Percentiles rank a stretch among this genome's conserved stretches.
Conservation (phyloP, 176 grass and related monocot species). For the Dactylis glomerata region DNA sequence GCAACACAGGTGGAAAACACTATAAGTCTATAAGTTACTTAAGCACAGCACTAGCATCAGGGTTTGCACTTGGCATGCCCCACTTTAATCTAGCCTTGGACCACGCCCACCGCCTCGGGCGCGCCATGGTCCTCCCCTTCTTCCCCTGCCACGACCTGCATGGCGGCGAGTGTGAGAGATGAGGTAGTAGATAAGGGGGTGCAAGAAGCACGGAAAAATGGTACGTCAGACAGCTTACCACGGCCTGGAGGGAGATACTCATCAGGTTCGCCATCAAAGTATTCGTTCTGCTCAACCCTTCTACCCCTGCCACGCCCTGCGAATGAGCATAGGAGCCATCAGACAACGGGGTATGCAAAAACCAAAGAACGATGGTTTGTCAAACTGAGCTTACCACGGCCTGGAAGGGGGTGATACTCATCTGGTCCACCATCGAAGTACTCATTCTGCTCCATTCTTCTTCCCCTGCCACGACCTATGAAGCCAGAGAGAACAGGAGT, state of each 20-base stretch:
- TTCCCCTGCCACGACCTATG: conserved; percentile 38
- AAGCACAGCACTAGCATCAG: conserved; percentile 24
- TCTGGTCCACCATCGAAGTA: conserved; percentile 43
- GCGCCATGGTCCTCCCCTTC: conserved; percentile 21
- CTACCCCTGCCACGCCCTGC: conserved; percentile 43
- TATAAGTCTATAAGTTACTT: conserved; percentile 21
- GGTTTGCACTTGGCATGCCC: neutral
- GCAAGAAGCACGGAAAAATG: neutral
- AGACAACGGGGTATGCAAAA: neutral
- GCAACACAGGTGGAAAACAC: neutral
- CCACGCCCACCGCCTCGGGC: conserved; percentile 27
- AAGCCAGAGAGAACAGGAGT: neutral
- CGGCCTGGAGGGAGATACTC: conserved; percentile 37
- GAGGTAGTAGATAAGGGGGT: neutral
- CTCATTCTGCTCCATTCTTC: conserved; percentile 37
- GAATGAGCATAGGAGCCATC: neutral
- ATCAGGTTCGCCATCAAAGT: conserved; percentile 42
- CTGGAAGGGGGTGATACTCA: conserved; percentile 35
- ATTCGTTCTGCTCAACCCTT: conserved; percentile 38
- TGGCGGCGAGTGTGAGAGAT: neutral
- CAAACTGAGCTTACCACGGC: conserved; percentile 30
- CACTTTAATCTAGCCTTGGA: conserved; percentile 9
- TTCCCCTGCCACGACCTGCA: conserved; percentile 36
- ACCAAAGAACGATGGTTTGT: neutral
- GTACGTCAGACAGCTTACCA: conserved; percentile 16